Conservation (phyloP, 192 early-diverging fungal genomes). For the Physocladia obscura region DNA sequence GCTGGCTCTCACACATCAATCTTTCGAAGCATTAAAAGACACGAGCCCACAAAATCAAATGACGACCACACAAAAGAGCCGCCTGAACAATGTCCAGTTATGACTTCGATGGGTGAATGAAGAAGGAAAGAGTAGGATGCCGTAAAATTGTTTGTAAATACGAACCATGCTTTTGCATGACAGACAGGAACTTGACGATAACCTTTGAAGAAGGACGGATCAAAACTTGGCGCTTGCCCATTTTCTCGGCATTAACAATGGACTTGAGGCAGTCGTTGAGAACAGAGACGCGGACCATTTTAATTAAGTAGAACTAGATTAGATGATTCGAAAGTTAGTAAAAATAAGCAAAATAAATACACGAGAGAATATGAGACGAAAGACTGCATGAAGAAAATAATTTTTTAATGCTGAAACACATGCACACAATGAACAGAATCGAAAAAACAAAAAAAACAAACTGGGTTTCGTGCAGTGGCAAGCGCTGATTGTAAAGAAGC, state of each 20-base stretch:
- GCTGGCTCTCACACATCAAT: no score
- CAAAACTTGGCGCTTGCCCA: slow-evolving; percentile 96
- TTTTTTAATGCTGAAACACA: not conserved
- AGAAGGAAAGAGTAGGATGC: not conserved
- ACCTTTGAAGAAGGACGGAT: slow-evolving; percentile 97
- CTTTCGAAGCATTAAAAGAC: slow-evolving; percentile 77
- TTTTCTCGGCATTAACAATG: slow-evolving; percentile 98
- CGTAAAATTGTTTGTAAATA: slow-evolving; percentile 23
- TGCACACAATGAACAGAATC: not conserved
- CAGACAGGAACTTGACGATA: slow-evolving; percentile 96
- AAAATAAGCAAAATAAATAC: not conserved
- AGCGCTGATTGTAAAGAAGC: no score
- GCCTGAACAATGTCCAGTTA: slow-evolving; percentile 72
- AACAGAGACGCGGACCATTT: slow-evolving; percentile 97
- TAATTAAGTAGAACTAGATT: slow-evolving; percentile 2
- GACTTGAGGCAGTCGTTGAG: slow-evolving; percentile 95
- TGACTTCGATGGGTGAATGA: slow-evolving; percentile 54
- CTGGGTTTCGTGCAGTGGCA: not conserved
- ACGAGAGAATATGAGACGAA: not conserved
- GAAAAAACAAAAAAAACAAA: not conserved
- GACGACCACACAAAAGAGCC: slow-evolving; percentile 39
- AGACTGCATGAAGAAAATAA: not conserved
- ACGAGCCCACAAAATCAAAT: slow-evolving; percentile 50
- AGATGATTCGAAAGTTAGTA: not conserved
- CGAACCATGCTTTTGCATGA: slow-evolving; percentile 98